Evolutionary conservation across 2,329 filamentous ascomycete genomes (phyloP).

Genomic region (Alternaria hordeiaustralica): DNA sequence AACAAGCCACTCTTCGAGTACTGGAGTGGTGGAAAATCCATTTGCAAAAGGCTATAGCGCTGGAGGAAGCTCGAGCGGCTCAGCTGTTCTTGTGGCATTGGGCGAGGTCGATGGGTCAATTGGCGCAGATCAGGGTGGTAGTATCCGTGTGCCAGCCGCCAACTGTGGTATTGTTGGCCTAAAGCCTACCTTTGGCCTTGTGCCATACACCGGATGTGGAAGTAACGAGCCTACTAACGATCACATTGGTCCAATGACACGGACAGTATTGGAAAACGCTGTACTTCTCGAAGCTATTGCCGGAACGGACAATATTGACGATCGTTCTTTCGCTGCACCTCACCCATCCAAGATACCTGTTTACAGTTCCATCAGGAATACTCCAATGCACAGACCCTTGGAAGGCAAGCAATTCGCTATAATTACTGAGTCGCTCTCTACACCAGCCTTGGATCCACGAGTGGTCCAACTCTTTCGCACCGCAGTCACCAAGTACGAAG

Average conservation of each 20-base stretch:
- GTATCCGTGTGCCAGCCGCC: conserved; percentile 54
- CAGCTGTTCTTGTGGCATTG: conserved; percentile 55
- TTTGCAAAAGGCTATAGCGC: conserved; percentile 54
- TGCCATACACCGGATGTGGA: conserved; percentile 60
- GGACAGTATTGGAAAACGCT: conserved; percentile 53
- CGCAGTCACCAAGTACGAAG: conserved; percentile 51
- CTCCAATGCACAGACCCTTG: conserved; percentile 26
- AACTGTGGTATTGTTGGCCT: conserved; percentile 53
- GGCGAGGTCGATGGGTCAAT: conserved; percentile 55
- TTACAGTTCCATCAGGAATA: conserved; percentile 31
- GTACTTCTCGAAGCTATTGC: conserved; percentile 54
- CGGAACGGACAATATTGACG: conserved; percentile 59
- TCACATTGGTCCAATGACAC: conserved; percentile 57
- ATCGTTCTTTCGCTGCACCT: conserved; percentile 46
- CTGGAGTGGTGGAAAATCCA: conserved; percentile 58
- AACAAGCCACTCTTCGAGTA: conserved; percentile 41
- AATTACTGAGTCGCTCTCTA: conserved; percentile 36
- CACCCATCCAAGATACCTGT: conserved; percentile 28
- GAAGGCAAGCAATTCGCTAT: conserved; percentile 38
- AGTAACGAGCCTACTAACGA: conserved; percentile 60
- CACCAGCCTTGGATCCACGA: conserved; percentile 46
- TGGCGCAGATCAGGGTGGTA: conserved; percentile 59
- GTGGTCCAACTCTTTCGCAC: conserved; percentile 53
- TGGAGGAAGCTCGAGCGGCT: conserved; percentile 59
- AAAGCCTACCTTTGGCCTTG: conserved; percentile 60